phyloP scores from a whole-genome alignment of 75 land plant genomes.

The Sequoia sempervirens region DNA sequence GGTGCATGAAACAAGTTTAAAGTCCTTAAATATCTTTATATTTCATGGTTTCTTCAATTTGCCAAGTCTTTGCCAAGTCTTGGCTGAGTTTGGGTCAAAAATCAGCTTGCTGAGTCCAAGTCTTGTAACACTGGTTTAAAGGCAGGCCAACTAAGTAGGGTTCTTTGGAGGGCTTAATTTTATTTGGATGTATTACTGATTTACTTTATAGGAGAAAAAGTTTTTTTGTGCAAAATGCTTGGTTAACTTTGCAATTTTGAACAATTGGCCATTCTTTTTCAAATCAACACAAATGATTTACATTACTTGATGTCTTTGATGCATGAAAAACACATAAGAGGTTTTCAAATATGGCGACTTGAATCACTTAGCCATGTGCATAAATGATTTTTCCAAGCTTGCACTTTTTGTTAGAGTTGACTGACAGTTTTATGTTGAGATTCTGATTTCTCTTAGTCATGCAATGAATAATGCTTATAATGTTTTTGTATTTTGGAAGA shows the following conservation, averaged over 20 bases:
- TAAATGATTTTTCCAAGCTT: neutral
- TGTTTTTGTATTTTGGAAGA: neutral
- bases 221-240: neutral
- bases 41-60: no score
- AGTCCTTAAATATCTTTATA: no score
- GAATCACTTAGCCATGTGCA: neutral
- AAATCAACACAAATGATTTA: neutral
- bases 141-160: neutral
- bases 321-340: neutral
- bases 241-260: neutral
- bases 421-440: neutral
- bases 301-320: neutral
- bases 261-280: neutral
- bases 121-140: no score
- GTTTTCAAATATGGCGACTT: neutral
- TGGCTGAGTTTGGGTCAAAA: no score
- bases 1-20: no score
- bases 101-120: no score
- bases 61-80: no score
- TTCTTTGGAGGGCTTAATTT: no score
- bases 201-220: neutral
- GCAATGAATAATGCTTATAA: neutral
- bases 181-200: no score
- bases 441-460: neutral
- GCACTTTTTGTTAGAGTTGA: neutral